phyloP scores from a whole-genome alignment of 164 flowering plant species.

The Piper longum region DNA sequence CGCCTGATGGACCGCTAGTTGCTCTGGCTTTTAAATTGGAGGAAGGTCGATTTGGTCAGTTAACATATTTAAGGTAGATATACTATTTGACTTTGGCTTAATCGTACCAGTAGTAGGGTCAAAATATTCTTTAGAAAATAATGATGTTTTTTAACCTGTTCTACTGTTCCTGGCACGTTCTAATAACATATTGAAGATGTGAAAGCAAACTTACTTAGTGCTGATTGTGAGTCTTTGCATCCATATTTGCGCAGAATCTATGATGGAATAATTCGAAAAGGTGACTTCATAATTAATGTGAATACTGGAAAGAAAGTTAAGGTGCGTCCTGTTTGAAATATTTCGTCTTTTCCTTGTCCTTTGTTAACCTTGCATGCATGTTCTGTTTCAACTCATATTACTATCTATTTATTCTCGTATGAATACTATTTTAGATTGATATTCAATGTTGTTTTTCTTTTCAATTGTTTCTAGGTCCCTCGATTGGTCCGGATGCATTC shows the following conservation, averaged over 20 bases:
- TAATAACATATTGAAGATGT: not conserved
- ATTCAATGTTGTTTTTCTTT: too few species aligned
- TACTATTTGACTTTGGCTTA: not conserved
- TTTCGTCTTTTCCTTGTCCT: not conserved
- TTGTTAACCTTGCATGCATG: too few species aligned
- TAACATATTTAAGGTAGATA: constrained; percentile 75
- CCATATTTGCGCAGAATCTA: constrained; percentile 48
- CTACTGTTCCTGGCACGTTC: not conserved
- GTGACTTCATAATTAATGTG: constrained; percentile 75
- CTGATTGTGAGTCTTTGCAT: not conserved
- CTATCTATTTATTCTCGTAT: not conserved
- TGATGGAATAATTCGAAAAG: constrained; percentile 84
- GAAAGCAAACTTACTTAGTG: not conserved
- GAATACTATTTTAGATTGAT: too few species aligned
- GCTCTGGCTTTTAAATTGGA: constrained; percentile 96
- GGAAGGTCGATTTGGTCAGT: constrained; percentile 97
- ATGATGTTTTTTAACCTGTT: too few species aligned
- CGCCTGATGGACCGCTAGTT: constrained; percentile 86
- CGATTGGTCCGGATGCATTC: constrained; percentile 98
- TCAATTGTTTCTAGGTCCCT: constrained; percentile 46
- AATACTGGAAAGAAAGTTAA: constrained; percentile 93
- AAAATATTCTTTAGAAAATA: not conserved
- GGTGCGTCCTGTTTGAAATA: constrained; percentile 30
- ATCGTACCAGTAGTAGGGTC: not conserved
- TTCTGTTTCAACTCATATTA: too few species aligned